Base-by-base conservation (phyloP, 805 yeast genomes). In the Metschnikowia kunwiensis region DNA sequence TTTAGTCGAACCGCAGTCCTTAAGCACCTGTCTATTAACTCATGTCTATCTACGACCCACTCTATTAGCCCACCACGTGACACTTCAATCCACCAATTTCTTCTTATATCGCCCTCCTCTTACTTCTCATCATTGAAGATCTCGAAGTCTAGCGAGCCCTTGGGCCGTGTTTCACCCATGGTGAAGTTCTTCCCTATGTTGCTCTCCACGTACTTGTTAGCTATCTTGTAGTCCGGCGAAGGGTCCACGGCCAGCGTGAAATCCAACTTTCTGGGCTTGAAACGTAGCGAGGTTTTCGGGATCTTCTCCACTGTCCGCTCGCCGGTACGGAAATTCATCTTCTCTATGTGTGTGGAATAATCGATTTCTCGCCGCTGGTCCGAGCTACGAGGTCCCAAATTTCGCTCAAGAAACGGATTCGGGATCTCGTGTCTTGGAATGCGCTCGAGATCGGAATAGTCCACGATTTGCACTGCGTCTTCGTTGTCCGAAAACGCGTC, bases 101-200 rank as follows among this genome's bases (percentile, higher is more conserved):
- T 21, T n/a, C 9, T 21, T 3, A 21, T 5, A 21, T 3, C 9
- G 3, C 11, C 9, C 5, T 21, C 24, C 11, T 9, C 8, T 24
- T 19, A 34, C 10, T 19, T 18, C 8, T 24, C 17, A 30, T 45
- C 49, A 22, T 20, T 30, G 30, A 43, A 47, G 8, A 47, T 46
- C 24, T 41, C 42, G 17, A 47, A 47, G 7, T 43, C 50, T 1
- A 42, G 43, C 9, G 39, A 22, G 20, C 38, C 39, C 34, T 39
- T 43, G 18, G 44, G 36, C 22, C 31, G 41, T 23, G 38, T 11
- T 12, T 32, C 36, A 7, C 40, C 43, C 46, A 44, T 34, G 20
- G 43, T 30, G 23, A 49, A 49, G 23, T 42, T 49, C 24, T 26
- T 41, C 10, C 53, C 53, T 21, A 49, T 47, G 27, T 26, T 36